Conservation (phyloP, 441 rosid species). For the Jatropha podagrica region DNA sequence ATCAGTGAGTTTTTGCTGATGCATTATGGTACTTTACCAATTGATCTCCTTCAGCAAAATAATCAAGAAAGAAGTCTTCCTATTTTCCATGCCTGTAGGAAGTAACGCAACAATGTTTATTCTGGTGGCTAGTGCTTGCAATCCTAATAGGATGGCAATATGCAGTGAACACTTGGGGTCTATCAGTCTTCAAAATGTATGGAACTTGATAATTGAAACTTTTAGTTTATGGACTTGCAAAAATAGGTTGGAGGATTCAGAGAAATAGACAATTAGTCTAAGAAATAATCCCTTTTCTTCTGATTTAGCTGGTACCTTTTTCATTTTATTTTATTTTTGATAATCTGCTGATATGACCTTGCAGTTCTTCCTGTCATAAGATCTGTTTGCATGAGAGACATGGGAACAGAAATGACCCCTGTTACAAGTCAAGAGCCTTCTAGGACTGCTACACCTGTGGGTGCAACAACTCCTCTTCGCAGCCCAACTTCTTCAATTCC, state of each 20-base stretch:
- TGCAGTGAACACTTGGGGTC: not conserved
- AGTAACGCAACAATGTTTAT: not conserved
- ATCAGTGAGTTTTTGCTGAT: not conserved
- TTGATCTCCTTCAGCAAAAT: not conserved
- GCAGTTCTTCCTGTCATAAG: slow-evolving; percentile 67
- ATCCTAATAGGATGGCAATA: not conserved
- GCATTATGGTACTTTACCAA: not conserved
- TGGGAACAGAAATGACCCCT: slow-evolving; percentile 99
- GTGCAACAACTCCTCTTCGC: slow-evolving; percentile 80
- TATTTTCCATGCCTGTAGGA: not conserved
- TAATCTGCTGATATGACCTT: slow-evolving; percentile 1
- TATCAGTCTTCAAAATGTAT: not conserved
- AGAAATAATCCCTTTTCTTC: not conserved
- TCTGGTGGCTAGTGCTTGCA: not conserved
- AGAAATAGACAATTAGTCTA: not conserved
- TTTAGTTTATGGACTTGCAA: slow-evolving; percentile 2
- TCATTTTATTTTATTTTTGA: not conserved
- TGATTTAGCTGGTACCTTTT: not conserved
- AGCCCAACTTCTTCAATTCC: slow-evolving; percentile 90
- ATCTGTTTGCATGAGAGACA: slow-evolving; percentile 95
- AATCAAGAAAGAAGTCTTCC: not conserved
- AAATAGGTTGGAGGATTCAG: not conserved
- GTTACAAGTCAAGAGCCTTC: slow-evolving; percentile 94
- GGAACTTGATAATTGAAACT: not conserved
- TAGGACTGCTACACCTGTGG: slow-evolving; percentile 81